These are phyloP conservation scores for Staphylotrichum tortipilum DNA, from an alignment of 495 filamentous ascomycete genomes.

Conservation along the genomic window DNA sequence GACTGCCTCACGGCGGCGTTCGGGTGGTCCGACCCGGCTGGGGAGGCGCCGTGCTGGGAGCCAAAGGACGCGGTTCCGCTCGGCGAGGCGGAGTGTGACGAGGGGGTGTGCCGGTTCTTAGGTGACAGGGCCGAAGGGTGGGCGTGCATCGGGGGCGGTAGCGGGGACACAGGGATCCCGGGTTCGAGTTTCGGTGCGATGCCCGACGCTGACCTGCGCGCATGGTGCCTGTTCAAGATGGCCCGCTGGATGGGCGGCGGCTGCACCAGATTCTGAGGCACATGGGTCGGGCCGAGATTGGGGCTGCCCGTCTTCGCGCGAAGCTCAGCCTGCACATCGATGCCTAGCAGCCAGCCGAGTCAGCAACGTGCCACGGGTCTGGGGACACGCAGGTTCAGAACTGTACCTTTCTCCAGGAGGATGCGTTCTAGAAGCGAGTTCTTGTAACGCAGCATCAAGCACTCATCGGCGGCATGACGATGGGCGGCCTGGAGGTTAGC, in stretches of 20 bases:
- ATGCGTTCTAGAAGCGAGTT: constrained; percentile 94
- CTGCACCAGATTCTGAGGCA: constrained; percentile 55
- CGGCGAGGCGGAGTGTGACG: constrained; percentile 75
- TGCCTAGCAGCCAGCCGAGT: constrained; percentile 46
- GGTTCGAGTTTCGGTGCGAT: constrained; percentile 65
- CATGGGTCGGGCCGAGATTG: constrained; percentile 53
- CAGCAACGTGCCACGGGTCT: not conserved
- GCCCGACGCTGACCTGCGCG: constrained; percentile 58
- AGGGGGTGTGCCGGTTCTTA: constrained; percentile 69
- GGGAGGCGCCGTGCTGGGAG: constrained; percentile 62
- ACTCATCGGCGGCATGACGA: constrained; percentile 91
- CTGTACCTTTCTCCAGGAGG: constrained; percentile 81
- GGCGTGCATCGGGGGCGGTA: constrained; percentile 46
- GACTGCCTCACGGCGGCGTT: constrained; percentile 35
- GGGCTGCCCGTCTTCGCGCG: constrained; percentile 77
- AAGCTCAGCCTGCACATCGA: constrained; percentile 95
- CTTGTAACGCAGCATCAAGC: constrained; percentile 96
- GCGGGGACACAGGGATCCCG: constrained; percentile 40
- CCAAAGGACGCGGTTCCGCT: constrained; percentile 63
- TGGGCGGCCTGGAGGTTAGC: constrained; percentile 89
- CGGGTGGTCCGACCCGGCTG: constrained; percentile 49
- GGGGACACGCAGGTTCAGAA: too few species aligned
- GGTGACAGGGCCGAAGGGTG: constrained; percentile 41
- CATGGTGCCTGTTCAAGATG: constrained; percentile 61
- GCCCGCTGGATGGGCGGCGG: constrained; percentile 63